A percentile compares a stretch with the other conserved stretches of the same genome.
These are phyloP conservation scores for Solanum corneliomulleri DNA, from an alignment of 257 asterid genomes.

Conservation along the genomic window DNA sequence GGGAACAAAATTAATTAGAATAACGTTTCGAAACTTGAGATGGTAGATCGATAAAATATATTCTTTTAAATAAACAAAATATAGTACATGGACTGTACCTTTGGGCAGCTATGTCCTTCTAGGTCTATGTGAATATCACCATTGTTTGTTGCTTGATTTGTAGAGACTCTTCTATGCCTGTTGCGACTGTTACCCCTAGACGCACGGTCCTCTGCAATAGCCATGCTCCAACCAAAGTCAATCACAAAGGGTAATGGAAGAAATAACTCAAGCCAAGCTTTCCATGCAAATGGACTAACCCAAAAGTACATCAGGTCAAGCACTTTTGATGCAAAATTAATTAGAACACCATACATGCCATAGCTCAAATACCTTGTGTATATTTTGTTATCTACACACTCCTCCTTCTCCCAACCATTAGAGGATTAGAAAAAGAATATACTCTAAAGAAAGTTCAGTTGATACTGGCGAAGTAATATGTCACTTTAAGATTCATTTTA, in stretches of 20 bases:
- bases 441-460: not conserved
- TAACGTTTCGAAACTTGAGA: not conserved
- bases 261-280: not conserved
- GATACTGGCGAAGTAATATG: not conserved
- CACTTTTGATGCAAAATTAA: not conserved
- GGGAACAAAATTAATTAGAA: not conserved
- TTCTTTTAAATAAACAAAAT: not conserved
- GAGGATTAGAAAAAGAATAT: not conserved
- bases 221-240: not conserved
- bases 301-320: not conserved
- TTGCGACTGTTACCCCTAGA: slow-evolving; percentile 15
- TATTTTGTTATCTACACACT: not conserved
- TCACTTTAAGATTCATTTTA: not conserved
- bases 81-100: slow-evolving; percentile 13
- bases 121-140: slow-evolving; percentile 41
- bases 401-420: not conserved
- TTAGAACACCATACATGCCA: not conserved
- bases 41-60: not conserved
- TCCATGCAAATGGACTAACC: not conserved
- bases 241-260: not conserved
- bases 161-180: slow-evolving; percentile 41
- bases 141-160: slow-evolving; percentile 36
- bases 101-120: slow-evolving; percentile 42
- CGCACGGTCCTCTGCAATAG: slow-evolving; percentile 38
- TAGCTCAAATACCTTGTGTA: not conserved